phyloP scores from a whole-genome alignment of 495 filamentous ascomycete genomes.

The Patellaria atrata region DNA sequence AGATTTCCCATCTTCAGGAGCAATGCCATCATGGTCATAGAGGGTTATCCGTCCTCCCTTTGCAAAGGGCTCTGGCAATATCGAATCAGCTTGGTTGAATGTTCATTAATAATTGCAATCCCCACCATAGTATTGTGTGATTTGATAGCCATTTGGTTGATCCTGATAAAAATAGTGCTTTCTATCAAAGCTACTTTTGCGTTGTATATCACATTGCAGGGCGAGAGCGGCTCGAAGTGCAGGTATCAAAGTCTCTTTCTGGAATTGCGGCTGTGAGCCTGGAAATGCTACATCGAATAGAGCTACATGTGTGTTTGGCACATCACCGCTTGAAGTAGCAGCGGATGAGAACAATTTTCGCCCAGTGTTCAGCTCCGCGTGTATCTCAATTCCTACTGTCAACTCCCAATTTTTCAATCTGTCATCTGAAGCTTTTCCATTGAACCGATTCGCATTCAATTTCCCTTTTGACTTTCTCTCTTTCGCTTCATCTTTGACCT shows the following conservation, averaged over 20 bases:
- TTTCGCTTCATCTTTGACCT: conserved; percentile 60
- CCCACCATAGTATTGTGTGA: conserved; percentile 82
- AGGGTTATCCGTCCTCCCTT: conserved; percentile 57
- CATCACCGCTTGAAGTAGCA: conserved; percentile 48
- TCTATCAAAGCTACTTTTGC: conserved; percentile 68
- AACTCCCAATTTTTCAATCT: conserved; percentile 62
- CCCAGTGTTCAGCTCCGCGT: conserved; percentile 82
- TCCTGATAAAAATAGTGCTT: conserved; percentile 99
- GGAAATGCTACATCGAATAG: conserved; percentile 83
- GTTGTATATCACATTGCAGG: conserved; percentile 63
- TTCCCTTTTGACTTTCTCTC: conserved; percentile 31
- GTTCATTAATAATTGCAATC: background rate
- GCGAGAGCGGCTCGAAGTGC: conserved; percentile 81
- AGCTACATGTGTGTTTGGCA: conserved; percentile 73
- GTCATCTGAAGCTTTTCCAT: too few relatives aligned
- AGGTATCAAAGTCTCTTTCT: conserved; percentile 69
- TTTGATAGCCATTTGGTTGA: conserved; percentile 90
- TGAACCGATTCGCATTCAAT: too few relatives aligned
- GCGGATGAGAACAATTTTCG: conserved; percentile 77
- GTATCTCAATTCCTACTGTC: conserved; percentile 92
- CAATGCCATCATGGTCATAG: conserved; percentile 64
- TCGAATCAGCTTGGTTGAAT: background rate
- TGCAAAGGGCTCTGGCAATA: conserved; percentile 57
- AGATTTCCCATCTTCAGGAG: conserved; percentile 48
- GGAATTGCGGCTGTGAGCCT: conserved; percentile 76